Evolutionary conservation across 2,329 filamentous ascomycete genomes (phyloP), one percentile per base, ranked within the genome.

Genomic region (Helotiales sp.): DNA sequence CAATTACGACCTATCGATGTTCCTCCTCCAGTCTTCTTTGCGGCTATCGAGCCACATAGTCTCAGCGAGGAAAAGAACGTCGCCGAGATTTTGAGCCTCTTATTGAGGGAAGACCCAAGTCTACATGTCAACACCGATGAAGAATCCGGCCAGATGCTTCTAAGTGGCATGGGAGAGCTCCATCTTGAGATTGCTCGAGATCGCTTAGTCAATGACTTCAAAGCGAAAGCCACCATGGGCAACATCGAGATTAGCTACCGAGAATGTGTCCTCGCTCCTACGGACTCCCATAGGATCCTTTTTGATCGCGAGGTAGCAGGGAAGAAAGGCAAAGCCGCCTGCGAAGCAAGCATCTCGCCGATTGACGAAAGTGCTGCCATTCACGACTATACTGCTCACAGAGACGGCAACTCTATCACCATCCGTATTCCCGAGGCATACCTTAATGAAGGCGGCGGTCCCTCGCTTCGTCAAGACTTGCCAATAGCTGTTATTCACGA

Each of bases 191-290:
- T 99, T 49, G 93, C 93, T 0, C 80, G 91, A 50, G 91, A 98
- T 72, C 85, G 93, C 42, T 83, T 99, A 9, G 86, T 95, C 63
- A 90, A 91, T 52, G 91, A 96, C 69, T 88, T 97, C 75, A 96
- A 95, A 72, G 91, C 79, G 73, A 96, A 85, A 81, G 92, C 80
- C 61, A 86, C 77, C 17, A 96, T 96, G 78, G 93, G 93, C 12
- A 87, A 86, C 53, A 96, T 99, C 61, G 90, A 96, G 67, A 96
- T 99, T 59, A 92, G 96, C 65, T 99, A 98, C 74, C 88, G 96
- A 54, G 95, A 99, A 75, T 88, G 87, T 48, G 77, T 95, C 9
- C 83, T 85, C 0, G 76, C 77, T 2, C 67, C 80, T 0, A 87
- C 86, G 0, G 70, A 72, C 0, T 75, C 82, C 0, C 80, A 86